Conservation (phyloP, 2,329 filamentous ascomycete species). For the Phialemoniopsis sp. region DNA sequence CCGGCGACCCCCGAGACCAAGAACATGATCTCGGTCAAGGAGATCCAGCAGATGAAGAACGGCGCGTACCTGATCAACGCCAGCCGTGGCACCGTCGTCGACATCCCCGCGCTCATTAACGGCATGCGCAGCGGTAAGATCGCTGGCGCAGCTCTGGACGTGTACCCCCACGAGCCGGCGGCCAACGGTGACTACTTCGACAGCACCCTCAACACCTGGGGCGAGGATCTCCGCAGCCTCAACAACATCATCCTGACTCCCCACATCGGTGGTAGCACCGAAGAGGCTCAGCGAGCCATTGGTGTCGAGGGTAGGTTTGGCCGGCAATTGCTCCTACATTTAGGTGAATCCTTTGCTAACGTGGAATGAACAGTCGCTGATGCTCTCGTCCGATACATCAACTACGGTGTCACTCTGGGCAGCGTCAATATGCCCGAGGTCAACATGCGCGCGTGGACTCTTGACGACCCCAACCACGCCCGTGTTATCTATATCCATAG, state of each 20-base stretch:
- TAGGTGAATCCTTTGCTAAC: constrained; percentile 9
- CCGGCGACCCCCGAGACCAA: constrained; percentile 90
- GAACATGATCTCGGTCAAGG: constrained; percentile 77
- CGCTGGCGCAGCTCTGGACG: constrained; percentile 91
- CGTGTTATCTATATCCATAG: constrained; percentile 95
- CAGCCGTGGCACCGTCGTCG: constrained; percentile 87
- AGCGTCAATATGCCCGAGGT: constrained; percentile 98
- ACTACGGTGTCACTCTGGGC: constrained; percentile 85
- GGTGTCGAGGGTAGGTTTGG: constrained; percentile 73
- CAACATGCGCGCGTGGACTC: constrained; percentile 79
- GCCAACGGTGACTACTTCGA: constrained; percentile 96
- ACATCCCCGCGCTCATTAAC: constrained; percentile 87
- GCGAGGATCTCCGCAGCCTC: constrained; percentile 75
- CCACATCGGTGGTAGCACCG: constrained; percentile 95
- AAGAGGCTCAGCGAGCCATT: constrained; percentile 95
- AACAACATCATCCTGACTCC: constrained; percentile 95
- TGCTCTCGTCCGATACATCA: constrained; percentile 89
- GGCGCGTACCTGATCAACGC: constrained; percentile 96
- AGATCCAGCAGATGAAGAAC: constrained; percentile 86
- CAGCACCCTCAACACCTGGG: constrained; percentile 77
- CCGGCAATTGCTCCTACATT: too few relatives aligned
- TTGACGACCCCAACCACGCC: constrained; percentile 85
- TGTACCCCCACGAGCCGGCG: constrained; percentile 90
- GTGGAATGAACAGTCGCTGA: constrained; percentile 58
- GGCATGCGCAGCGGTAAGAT: constrained; percentile 83